phyloP scores from a whole-genome alignment of 257 asterid genomes.

The Fraxinus excelsior region DNA sequence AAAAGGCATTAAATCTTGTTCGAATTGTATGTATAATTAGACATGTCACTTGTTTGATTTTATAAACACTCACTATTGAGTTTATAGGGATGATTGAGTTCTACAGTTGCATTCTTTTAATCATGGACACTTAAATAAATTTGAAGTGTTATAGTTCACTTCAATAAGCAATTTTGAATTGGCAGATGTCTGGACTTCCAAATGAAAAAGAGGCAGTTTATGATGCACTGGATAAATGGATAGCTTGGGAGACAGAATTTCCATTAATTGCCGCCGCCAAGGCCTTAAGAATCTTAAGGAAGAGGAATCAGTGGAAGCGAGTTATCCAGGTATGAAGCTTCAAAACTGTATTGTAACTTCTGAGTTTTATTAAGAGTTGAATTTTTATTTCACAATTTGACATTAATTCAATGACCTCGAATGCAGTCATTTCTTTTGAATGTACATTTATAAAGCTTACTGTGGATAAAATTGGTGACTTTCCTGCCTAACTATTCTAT shows the following conservation, averaged over 20 bases:
- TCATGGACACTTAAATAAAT: not conserved
- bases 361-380: not conserved
- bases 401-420: not conserved
- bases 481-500: too few species aligned
- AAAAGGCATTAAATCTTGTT: constrained; percentile 74
- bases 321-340: constrained; percentile 65
- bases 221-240: constrained; percentile 77
- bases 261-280: constrained; percentile 94
- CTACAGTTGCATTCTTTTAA: constrained; percentile 1
- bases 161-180: constrained; percentile 9
- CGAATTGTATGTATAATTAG: constrained; percentile 48
- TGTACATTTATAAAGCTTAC: too few species aligned
- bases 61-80: not conserved
- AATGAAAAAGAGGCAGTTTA: constrained; percentile 83
- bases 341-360: not conserved
- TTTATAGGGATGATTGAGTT: not conserved
- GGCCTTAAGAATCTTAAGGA: constrained; percentile 72
- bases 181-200: constrained; percentile 78
- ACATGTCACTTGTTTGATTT: not conserved
- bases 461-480: too few species aligned
- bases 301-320: constrained; percentile 70
- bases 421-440: not conserved
- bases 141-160: not conserved
- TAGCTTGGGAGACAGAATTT: constrained; percentile 96
- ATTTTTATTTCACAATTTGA: not conserved